Conservation (phyloP, 345 rosid species). For the Acer negundo region DNA sequence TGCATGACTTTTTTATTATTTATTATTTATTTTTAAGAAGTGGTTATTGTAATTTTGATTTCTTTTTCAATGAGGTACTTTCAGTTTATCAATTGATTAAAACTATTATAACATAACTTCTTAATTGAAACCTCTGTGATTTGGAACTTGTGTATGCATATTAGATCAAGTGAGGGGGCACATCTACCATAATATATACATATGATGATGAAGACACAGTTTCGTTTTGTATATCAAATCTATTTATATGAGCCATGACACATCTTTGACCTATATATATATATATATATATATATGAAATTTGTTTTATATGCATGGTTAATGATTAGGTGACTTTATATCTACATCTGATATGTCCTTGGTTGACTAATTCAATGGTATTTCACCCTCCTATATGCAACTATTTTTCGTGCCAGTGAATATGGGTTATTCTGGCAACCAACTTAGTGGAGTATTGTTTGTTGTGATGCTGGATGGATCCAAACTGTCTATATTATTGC, state of each 20-base stretch:
- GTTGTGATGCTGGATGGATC: background rate
- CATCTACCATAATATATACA: background rate
- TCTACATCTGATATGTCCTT: background rate
- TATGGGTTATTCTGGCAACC: background rate
- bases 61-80: background rate
- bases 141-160: background rate
- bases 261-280: background rate
- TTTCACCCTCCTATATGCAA: background rate
- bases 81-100: background rate
- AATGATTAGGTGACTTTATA: background rate
- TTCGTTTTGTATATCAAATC: background rate
- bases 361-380: background rate
- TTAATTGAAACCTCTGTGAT: background rate
- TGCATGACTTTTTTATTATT: background rate
- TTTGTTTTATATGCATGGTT: background rate
- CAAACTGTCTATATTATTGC: background rate
- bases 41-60: background rate
- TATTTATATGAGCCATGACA: background rate
- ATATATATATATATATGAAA: background rate
- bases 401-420: background rate
- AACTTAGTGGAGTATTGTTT: conserved; percentile 2
- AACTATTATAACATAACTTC: background rate
- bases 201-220: background rate
- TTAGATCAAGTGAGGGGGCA: background rate
- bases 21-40: background rate